Percentiles rank a stretch among this genome's conserved stretches.
These are phyloP conservation scores for Fomitopsis serialis DNA, from an alignment of 768 basidiomycete species.

Conservation along the genomic window DNA sequence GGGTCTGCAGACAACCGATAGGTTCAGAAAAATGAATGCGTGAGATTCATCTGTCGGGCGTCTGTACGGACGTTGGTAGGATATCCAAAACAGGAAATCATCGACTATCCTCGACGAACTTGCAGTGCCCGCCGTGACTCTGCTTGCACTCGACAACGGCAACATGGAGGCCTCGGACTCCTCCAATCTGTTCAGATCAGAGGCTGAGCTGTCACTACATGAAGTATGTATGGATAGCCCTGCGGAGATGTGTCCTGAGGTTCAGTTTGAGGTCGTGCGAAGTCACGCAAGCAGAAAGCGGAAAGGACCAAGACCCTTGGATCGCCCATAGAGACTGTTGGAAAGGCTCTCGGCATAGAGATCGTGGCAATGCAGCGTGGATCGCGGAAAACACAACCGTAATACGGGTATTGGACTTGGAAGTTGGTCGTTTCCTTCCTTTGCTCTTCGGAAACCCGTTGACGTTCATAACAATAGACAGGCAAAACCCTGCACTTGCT, in stretches of 20 bases:
- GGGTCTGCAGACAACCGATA: not conserved
- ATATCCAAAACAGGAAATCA: slow-evolving; percentile 65
- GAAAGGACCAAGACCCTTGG: slow-evolving; percentile 68
- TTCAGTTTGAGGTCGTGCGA: not conserved
- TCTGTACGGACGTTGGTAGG: slow-evolving; percentile 26
- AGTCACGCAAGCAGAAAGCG: slow-evolving; percentile 74
- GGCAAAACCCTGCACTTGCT: slow-evolving; percentile 74
- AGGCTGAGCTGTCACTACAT: slow-evolving; percentile 61
- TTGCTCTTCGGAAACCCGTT: slow-evolving; percentile 5
- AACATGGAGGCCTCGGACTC: slow-evolving; percentile 31
- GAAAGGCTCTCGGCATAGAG: slow-evolving; percentile 69
- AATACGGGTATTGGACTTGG: slow-evolving; percentile 66
- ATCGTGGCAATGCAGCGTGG: slow-evolving; percentile 71
- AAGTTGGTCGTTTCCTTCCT: slow-evolving; percentile 40
- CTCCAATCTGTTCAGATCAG: slow-evolving; percentile 62
- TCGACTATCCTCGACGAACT: too few species aligned
- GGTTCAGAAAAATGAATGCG: not conserved
- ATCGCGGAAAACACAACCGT: slow-evolving; percentile 83
- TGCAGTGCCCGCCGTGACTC: too few species aligned
- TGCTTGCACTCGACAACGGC: slow-evolving; percentile 27
- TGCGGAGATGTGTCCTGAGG: slow-evolving; percentile 5
- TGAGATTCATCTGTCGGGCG: too few species aligned
- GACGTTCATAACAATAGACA: slow-evolving; percentile 45
- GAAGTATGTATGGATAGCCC: slow-evolving; percentile 36
- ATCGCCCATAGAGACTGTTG: slow-evolving; percentile 68